Conservation (phyloP, 2,329 filamentous ascomycete species). For the Ophiostoma piceae region DNA sequence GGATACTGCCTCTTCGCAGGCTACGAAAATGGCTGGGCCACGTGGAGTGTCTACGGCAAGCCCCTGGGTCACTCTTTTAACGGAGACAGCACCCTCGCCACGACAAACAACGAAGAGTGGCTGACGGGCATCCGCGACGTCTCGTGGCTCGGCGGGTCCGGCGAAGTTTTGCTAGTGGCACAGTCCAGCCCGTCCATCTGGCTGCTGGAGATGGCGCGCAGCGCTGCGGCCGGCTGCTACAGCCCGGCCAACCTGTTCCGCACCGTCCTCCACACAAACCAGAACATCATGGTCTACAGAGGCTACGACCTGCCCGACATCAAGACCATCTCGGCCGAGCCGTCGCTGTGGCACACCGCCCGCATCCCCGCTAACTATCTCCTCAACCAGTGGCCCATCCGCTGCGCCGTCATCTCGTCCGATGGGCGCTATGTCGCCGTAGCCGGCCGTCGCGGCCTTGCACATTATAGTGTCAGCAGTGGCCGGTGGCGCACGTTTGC, state of each 20-base stretch:
- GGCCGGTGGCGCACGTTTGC: slow-evolving; percentile 94
- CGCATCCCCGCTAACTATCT: slow-evolving; percentile 82
- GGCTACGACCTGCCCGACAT: slow-evolving; percentile 89
- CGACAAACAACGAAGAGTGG: slow-evolving; percentile 73
- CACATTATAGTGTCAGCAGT: slow-evolving; percentile 92
- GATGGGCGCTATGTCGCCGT: slow-evolving; percentile 93
- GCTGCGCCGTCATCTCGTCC: slow-evolving; percentile 77
- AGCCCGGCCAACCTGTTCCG: slow-evolving; percentile 85
- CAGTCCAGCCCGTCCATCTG: slow-evolving; percentile 72
- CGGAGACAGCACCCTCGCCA: slow-evolving; percentile 58
- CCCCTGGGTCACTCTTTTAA: slow-evolving; percentile 78
- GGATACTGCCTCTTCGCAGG: slow-evolving; percentile 94
- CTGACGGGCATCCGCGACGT: slow-evolving; percentile 71
- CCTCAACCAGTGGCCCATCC: slow-evolving; percentile 88
- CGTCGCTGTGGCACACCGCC: slow-evolving; percentile 90
- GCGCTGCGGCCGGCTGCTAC: slow-evolving; percentile 87
- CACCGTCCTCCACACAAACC: slow-evolving; percentile 81
- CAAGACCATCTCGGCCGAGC: slow-evolving; percentile 85
- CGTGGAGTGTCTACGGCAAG: slow-evolving; percentile 97
- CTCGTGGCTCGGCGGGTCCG: slow-evolving; percentile 82
- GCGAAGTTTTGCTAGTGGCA: slow-evolving; percentile 72
- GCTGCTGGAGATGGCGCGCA: slow-evolving; percentile 87
- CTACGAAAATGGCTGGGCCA: slow-evolving; percentile 88
- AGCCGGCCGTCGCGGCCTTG: slow-evolving; percentile 86
- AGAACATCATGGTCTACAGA: slow-evolving; percentile 84